These are phyloP conservation scores for Syncephalastrum sp. DNA, from an alignment of 371 early-diverging fungal genomes.

Conservation along the genomic window DNA sequence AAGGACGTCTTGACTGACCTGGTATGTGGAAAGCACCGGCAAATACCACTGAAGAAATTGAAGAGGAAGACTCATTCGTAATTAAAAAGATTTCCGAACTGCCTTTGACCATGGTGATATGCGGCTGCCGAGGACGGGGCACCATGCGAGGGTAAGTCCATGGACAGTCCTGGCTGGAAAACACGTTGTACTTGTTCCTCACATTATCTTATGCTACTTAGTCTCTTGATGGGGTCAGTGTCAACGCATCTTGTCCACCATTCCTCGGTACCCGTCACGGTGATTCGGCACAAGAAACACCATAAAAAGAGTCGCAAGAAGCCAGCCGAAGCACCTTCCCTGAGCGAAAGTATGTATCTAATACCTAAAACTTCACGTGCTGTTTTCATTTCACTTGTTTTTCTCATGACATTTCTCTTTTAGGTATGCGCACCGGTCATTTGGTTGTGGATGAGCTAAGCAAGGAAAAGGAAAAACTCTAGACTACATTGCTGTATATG, in stretches of 20 bases:
- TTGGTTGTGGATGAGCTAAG: conserved; percentile 40
- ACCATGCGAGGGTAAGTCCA: conserved; percentile 52
- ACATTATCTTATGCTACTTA: conserved; percentile 6
- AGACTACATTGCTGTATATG: too few species aligned
- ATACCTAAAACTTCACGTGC: background rate
- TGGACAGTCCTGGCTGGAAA: background rate
- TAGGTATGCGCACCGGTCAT: conserved; percentile 36
- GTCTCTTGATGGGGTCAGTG: conserved; percentile 54
- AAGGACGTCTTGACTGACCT: conserved; percentile 43
- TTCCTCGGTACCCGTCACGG: conserved; percentile 60
- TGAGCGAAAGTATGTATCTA: conserved; percentile 40
- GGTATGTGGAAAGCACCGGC: conserved; percentile 19
- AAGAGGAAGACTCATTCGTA: background rate
- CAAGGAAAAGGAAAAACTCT: background rate
- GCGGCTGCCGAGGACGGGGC: conserved; percentile 58
- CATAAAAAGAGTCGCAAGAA: conserved; percentile 18
- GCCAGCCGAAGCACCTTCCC: conserved; percentile 20
- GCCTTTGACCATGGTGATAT: conserved; percentile 54
- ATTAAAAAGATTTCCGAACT: conserved; percentile 43
- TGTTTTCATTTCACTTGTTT: too few species aligned
- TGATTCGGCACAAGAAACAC: conserved; percentile 52
- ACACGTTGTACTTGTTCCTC: background rate
- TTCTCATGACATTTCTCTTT: conserved; percentile 2
- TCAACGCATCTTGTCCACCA: conserved; percentile 60
- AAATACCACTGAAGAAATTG: background rate